Percentiles rank a stretch among this genome's conserved stretches.
These are phyloP conservation scores for Karstenula rhodostoma DNA, from an alignment of 2,329 filamentous ascomycete genomes.

Conservation along the genomic window DNA sequence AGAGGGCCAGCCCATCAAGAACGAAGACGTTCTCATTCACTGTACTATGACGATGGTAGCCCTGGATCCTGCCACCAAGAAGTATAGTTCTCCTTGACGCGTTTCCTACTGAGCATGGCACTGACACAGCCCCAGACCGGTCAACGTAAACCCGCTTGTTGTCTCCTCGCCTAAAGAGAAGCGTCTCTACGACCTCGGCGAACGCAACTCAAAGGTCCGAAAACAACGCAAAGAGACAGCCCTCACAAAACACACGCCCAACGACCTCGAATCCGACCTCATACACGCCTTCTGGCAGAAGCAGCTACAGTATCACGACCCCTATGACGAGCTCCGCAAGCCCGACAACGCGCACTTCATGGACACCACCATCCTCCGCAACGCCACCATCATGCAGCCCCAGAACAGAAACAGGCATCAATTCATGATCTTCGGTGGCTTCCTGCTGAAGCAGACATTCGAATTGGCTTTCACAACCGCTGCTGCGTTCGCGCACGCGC, in stretches of 20 bases:
- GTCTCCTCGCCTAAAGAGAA: slow-evolving; percentile 72
- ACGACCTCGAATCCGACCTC: slow-evolving; percentile 74
- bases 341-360: slow-evolving; percentile 69
- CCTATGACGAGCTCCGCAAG: slow-evolving; percentile 61
- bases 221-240: slow-evolving; percentile 68
- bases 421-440: slow-evolving; percentile 82
- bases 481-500: slow-evolving; percentile 72
- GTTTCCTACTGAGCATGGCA: background rate
- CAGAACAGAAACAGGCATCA: slow-evolving; percentile 75
- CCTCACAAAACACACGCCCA: slow-evolving; percentile 71
- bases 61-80: slow-evolving; percentile 72
- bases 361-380: slow-evolving; percentile 68
- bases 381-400: slow-evolving; percentile 78
- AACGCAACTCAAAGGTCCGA: slow-evolving; percentile 72
- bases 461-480: slow-evolving; percentile 80
- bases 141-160: slow-evolving; percentile 67
- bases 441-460: slow-evolving; percentile 76
- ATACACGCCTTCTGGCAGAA: slow-evolving; percentile 78
- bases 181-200: slow-evolving; percentile 67
- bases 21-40: slow-evolving; percentile 72
- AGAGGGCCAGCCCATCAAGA: slow-evolving; percentile 62
- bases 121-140: slow-evolving; percentile 54
- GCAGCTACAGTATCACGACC: slow-evolving; percentile 70
- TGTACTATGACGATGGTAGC: slow-evolving; percentile 82
- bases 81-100: slow-evolving; percentile 43